Evolutionary conservation across 495 filamentous ascomycete genomes (phyloP).

Genomic region (Neurospora intermedia): DNA sequence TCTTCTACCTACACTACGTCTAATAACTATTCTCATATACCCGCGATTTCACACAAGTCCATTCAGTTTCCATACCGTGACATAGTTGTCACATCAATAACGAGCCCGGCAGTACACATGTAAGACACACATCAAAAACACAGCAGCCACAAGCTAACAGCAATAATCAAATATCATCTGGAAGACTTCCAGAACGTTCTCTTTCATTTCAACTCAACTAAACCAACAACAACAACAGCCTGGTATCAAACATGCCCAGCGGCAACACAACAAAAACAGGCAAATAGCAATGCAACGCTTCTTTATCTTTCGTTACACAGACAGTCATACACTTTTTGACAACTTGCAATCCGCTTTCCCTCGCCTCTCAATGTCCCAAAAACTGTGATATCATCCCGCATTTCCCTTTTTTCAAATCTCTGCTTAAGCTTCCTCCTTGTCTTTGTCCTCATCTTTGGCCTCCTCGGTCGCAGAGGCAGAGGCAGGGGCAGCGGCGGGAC

Average conservation of each 20-base stretch:
- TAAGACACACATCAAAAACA: neutral
- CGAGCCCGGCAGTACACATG: neutral
- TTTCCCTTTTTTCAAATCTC: neutral
- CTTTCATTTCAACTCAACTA: neutral
- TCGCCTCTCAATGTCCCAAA: neutral
- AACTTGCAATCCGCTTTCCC: neutral
- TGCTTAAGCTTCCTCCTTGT: neutral
- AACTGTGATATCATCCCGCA: neutral
- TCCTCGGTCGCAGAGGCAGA: neutral
- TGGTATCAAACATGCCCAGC: neutral
- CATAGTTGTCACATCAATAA: too few species aligned
- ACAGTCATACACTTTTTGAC: neutral
- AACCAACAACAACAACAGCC: neutral
- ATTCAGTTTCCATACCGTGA: too few species aligned
- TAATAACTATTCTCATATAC: neutral
- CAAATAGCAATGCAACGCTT: neutral
- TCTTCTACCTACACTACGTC: too few species aligned
- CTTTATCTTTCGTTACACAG: neutral
- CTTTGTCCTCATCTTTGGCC: neutral
- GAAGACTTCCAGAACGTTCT: neutral
- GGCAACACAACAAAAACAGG: neutral
- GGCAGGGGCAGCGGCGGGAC: neutral
- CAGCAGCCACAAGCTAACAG: neutral
- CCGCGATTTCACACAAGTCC: neutral
- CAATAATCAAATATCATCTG: neutral